Conservation (phyloP, 169 alveolate species). For the Cryptosporidium baileyi region DNA sequence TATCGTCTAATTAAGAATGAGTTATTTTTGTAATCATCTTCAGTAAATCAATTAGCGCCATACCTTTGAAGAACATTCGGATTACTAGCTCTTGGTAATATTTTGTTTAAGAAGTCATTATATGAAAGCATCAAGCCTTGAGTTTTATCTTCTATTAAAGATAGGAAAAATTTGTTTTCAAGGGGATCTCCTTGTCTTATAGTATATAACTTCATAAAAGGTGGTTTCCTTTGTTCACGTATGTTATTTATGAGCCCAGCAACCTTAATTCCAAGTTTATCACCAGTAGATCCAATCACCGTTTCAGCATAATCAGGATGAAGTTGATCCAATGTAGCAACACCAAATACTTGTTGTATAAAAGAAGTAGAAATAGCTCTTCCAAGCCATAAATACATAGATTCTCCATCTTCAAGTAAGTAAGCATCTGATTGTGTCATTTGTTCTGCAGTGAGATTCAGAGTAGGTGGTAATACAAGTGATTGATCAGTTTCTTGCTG, state of each 20-base stretch:
- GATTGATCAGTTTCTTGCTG: slow-evolving; percentile 71
- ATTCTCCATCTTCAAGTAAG: slow-evolving; percentile 87
- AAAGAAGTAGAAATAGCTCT: slow-evolving; percentile 69
- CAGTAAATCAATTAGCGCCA: not conserved
- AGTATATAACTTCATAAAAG: slow-evolving; percentile 66
- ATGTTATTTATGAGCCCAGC: slow-evolving; percentile 75
- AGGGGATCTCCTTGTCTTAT: slow-evolving; percentile 71
- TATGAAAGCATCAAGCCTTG: slow-evolving; percentile 71
- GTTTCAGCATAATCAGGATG: slow-evolving; percentile 71
- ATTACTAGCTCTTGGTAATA: slow-evolving; percentile 49
- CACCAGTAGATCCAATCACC: slow-evolving; percentile 70
- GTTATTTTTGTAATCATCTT: too few relatives aligned
- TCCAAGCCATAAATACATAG: slow-evolving; percentile 88
- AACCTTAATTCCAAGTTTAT: slow-evolving; percentile 78
- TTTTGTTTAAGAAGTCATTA: slow-evolving; percentile 47
- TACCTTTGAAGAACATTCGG: slow-evolving; percentile 45
- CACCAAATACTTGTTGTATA: slow-evolving; percentile 70
- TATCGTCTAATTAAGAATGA: too few relatives aligned
- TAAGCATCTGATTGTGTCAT: slow-evolving; percentile 87
- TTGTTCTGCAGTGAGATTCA: slow-evolving; percentile 81
- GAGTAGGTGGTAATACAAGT: slow-evolving; percentile 72
- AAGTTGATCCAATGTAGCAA: slow-evolving; percentile 65
- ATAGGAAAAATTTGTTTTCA: slow-evolving; percentile 56
- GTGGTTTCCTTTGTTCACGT: slow-evolving; percentile 74
- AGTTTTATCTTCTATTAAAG: slow-evolving; percentile 58